Percentiles rank a stretch among this genome's conserved stretches.
Conservation (phyloP, 2,329 filamentous ascomycete genomes). For the Annulohypoxylon truncatum region DNA sequence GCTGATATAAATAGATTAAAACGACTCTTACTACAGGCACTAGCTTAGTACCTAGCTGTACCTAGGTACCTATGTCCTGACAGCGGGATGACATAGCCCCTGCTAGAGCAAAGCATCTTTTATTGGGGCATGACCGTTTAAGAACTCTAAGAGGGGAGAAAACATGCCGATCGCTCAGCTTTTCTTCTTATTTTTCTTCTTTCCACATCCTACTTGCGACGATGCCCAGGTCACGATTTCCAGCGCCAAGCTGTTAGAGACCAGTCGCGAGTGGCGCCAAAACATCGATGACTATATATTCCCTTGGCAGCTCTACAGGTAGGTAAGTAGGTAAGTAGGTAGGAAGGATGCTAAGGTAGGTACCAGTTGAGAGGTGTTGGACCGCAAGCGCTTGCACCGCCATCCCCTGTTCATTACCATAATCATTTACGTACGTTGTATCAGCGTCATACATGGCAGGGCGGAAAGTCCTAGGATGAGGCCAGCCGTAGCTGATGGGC, state of each 20-base stretch:
- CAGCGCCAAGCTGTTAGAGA: conserved; percentile 34
- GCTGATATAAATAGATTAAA: neutral
- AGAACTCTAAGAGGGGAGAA: neutral
- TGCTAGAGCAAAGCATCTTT: neutral
- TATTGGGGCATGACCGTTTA: neutral
- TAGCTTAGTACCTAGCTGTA: neutral
- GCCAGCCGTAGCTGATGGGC: neutral
- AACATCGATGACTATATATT: neutral
- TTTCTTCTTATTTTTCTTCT: neutral
- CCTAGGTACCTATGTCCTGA: neutral
- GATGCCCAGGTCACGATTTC: conserved; percentile 10
- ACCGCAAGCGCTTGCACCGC: conserved; percentile 18
- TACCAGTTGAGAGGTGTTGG: neutral
- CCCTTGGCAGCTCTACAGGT: neutral
- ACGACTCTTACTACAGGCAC: neutral
- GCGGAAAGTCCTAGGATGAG: neutral
- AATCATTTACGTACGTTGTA: neutral
- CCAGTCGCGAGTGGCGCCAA: conserved; percentile 26
- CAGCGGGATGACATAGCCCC: neutral
- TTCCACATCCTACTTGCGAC: conserved; percentile 1
- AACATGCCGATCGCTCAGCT: neutral
- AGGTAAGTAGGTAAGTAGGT: neutral
- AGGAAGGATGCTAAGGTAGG: too few species aligned
- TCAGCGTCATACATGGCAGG: neutral
- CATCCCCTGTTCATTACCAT: conserved; percentile 6